Evolutionary conservation across 441 rosid genomes (phyloP).

Genomic region (Melastoma candidum): DNA sequence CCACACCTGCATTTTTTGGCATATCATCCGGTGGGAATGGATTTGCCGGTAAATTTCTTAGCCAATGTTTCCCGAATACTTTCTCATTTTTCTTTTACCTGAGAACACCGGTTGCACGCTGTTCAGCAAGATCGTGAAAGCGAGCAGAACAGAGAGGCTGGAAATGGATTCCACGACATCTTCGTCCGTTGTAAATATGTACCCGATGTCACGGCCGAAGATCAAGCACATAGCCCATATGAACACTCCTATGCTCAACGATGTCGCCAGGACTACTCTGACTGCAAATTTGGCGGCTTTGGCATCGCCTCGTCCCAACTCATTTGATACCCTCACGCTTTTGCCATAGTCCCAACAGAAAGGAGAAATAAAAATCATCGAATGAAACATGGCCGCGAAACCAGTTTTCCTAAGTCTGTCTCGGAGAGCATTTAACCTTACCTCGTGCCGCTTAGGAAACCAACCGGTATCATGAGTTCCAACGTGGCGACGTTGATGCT

Average conservation of each 20-base stretch:
- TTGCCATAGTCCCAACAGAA: no score
- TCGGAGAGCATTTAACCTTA: not conserved
- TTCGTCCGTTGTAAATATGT: constrained; percentile 22
- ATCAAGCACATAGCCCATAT: constrained; percentile 22
- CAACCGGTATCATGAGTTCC: constrained; percentile 32
- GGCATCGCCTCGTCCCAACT: constrained; percentile 34
- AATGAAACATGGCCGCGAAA: not conserved
- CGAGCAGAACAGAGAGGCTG: constrained; percentile 29
- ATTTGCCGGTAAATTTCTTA: not conserved
- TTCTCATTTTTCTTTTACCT: constrained; percentile 1
- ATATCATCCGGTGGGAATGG: not conserved
- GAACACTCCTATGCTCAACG: constrained; percentile 22
- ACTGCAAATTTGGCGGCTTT: constrained; percentile 27
- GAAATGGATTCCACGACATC: constrained; percentile 29
- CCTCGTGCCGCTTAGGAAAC: constrained; percentile 27
- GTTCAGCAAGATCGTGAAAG: constrained; percentile 31
- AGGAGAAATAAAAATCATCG: not conserved
- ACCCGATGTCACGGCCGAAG: constrained; percentile 17
- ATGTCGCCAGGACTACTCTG: constrained; percentile 15
- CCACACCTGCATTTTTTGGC: constrained; percentile 9
- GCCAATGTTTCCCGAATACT: not conserved
- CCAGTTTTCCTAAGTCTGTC: not conserved
- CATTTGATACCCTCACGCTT: constrained; percentile 38
- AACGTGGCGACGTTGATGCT: constrained; percentile 43
- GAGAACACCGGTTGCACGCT: constrained; percentile 27